These are phyloP conservation scores for Tetradesmus obliquus DNA, from an alignment of 139 green algal genomes.

Conservation along the genomic window DNA sequence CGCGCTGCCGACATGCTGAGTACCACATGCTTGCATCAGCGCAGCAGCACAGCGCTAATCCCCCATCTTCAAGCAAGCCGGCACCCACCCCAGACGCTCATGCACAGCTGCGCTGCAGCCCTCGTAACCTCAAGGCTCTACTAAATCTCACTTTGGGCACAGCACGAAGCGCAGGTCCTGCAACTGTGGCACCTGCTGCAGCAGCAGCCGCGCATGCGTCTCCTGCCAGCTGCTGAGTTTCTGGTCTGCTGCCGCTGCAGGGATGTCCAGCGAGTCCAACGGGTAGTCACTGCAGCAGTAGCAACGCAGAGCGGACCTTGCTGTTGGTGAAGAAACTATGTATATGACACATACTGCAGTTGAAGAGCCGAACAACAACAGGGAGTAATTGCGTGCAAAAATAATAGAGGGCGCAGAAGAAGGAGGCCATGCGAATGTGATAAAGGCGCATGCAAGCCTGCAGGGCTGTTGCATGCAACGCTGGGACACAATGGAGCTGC, in stretches of 20 bases:
- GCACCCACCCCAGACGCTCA: background rate
- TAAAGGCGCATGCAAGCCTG: no score
- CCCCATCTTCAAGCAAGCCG: no score
- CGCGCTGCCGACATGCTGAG: no score
- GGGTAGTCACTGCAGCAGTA: constrained; percentile 60
- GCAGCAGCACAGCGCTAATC: no score
- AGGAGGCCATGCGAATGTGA: no score
- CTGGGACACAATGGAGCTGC: background rate
- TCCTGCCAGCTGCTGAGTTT: constrained; percentile 79
- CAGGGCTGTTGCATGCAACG: background rate
- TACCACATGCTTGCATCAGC: no score
- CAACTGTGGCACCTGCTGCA: constrained; percentile 73
- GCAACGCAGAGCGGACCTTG: background rate
- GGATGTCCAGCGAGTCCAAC: constrained; percentile 42
- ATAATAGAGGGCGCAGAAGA: no score
- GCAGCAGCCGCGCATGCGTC: constrained; percentile 76
- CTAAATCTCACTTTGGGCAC: constrained; percentile 64
- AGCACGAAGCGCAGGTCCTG: constrained; percentile 88
- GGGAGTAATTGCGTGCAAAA: no score
- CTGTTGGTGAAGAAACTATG: background rate
- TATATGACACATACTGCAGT: background rate
- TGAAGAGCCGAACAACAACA: no score
- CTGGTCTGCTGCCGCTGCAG: background rate
- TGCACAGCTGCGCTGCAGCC: background rate
- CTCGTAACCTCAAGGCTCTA: background rate